Conservation (phyloP, 148 eudicot species). For the Selenicereus undatus region DNA sequence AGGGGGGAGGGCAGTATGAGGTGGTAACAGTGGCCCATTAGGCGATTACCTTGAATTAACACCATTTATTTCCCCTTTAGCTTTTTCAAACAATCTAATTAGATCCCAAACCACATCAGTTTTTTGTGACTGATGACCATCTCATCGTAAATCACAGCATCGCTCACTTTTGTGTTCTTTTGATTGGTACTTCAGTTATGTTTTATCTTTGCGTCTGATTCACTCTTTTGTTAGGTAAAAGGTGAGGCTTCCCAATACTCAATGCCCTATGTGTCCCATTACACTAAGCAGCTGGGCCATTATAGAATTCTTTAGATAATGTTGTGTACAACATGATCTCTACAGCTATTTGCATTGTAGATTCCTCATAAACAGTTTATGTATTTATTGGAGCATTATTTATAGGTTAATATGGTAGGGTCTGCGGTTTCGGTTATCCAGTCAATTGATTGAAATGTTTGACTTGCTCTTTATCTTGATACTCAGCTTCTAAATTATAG, state of each 20-base stretch:
- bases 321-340: neutral
- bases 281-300: neutral
- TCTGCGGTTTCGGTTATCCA: neutral
- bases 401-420: neutral
- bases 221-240: neutral
- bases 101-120: constrained; percentile 18
- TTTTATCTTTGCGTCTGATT: neutral
- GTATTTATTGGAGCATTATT: neutral
- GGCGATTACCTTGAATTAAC: constrained; percentile 29
- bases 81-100: constrained; percentile 2
- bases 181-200: constrained; percentile 4
- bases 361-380: neutral
- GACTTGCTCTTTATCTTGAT: neutral
- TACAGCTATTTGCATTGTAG: neutral
- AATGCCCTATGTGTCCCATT: neutral
- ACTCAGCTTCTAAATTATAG: neutral
- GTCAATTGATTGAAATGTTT: neutral
- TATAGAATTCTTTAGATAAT: neutral
- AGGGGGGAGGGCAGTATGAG: too few species aligned
- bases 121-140: constrained; percentile 5
- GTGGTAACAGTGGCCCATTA: constrained; percentile 8
- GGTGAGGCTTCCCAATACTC: neutral
- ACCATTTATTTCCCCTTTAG: constrained; percentile 24
- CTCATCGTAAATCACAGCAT: neutral
- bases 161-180: neutral